Conservation (phyloP, 768 basidiomycete genomes). For the Amanita subjunquillea region DNA sequence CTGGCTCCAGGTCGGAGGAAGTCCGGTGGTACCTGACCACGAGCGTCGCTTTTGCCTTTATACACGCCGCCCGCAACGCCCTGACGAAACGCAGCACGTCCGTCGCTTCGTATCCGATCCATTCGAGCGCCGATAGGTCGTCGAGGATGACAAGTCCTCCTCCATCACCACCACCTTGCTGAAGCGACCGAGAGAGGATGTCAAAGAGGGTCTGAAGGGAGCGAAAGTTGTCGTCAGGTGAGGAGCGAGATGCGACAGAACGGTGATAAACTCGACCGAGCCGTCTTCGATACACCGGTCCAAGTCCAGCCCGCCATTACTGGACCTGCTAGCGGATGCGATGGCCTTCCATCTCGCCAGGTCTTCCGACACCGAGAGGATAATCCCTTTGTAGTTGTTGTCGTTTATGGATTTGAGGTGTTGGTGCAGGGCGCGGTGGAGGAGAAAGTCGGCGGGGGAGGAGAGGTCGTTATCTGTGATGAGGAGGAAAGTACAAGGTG, state of each 20-base stretch:
- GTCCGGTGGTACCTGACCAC: slow-evolving; percentile 57
- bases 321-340: slow-evolving; percentile 49
- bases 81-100: slow-evolving; percentile 51
- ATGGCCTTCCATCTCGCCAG: slow-evolving; percentile 54
- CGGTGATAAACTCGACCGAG: slow-evolving; percentile 45
- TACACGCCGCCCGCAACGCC: slow-evolving; percentile 45
- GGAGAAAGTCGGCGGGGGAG: slow-evolving; percentile 64
- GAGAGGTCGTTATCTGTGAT: slow-evolving; percentile 56
- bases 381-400: slow-evolving; percentile 13
- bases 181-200: slow-evolving; percentile 18
- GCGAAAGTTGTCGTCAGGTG: neutral
- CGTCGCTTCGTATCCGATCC: slow-evolving; percentile 48
- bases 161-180: no score
- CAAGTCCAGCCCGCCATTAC: slow-evolving; percentile 14
- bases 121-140: slow-evolving; percentile 56
- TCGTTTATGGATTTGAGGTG: slow-evolving; percentile 35
- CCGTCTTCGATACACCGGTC: slow-evolving; percentile 29
- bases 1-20: slow-evolving; percentile 34
- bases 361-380: slow-evolving; percentile 51
- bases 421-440: slow-evolving; percentile 41
- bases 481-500: slow-evolving; percentile 25
- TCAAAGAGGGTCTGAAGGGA: slow-evolving; percentile 26
- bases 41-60: slow-evolving; percentile 43
- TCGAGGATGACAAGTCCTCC: slow-evolving; percentile 52
- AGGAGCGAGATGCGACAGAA: slow-evolving; percentile 16